Percentiles rank a stretch among this genome's conserved stretches.
phyloP scores from a whole-genome alignment of 345 rosid species.

The Brassica nigra region DNA sequence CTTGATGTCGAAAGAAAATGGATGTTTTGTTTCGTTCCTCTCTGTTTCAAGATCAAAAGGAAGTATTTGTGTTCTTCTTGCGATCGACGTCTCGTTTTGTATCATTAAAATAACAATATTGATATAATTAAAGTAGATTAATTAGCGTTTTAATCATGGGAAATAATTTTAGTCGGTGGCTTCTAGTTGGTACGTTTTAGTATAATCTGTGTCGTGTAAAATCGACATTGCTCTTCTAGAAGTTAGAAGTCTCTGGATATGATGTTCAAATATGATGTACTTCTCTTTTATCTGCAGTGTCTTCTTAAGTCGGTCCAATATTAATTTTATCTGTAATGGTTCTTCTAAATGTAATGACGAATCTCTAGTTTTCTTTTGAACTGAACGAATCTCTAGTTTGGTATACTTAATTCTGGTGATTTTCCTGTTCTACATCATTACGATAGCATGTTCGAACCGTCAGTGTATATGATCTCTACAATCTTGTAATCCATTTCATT shows the following conservation, averaged over 20 bases:
- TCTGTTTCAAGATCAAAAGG: slow-evolving; percentile 67
- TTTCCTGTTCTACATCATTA: neutral
- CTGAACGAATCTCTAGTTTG: neutral
- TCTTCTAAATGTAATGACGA: neutral
- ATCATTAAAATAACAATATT: slow-evolving; percentile 12
- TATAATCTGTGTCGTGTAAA: slow-evolving; percentile 9
- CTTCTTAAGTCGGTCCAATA: slow-evolving; percentile 14
- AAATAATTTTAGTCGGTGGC: slow-evolving; percentile 23
- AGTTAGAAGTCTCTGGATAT: slow-evolving; percentile 4
- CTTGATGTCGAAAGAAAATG: slow-evolving; percentile 70
- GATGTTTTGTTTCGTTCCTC: slow-evolving; percentile 81
- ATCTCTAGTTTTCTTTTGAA: neutral
- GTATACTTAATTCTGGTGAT: neutral
- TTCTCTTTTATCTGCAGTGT: slow-evolving; percentile 16
- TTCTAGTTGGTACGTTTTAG: slow-evolving; percentile 23
- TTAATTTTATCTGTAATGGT: neutral
- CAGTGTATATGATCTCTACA: neutral
- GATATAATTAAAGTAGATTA: neutral
- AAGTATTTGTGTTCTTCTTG: slow-evolving; percentile 64
- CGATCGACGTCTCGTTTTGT: slow-evolving; percentile 53
- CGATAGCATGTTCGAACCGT: neutral
- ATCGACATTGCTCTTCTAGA: slow-evolving; percentile 22
- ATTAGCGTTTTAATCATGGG: slow-evolving; percentile 10
- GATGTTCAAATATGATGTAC: slow-evolving; percentile 3
- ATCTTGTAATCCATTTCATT: slow-evolving; percentile 10